Conservation (phyloP, 2,329 filamentous ascomycete species). For the Stagonosporopsis vannaccii region DNA sequence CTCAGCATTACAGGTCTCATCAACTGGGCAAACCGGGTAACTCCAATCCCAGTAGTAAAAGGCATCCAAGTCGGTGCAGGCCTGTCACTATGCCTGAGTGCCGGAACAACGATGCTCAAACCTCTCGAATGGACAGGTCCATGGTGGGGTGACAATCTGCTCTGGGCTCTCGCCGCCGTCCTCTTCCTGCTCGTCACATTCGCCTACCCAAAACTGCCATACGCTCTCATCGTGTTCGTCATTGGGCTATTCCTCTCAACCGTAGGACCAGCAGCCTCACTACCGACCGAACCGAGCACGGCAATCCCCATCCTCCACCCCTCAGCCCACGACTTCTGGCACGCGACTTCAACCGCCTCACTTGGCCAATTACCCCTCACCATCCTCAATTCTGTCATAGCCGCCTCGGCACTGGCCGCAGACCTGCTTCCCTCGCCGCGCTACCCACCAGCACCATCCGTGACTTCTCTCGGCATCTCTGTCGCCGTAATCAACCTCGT, state of each 20-base stretch:
- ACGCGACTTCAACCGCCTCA: slow-evolving; percentile 70
- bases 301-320: slow-evolving; percentile 59
- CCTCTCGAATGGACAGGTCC: slow-evolving; percentile 73
- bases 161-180: slow-evolving; percentile 80
- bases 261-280: slow-evolving; percentile 37
- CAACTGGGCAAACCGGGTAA: slow-evolving; percentile 72
- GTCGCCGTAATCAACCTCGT: slow-evolving; percentile 84
- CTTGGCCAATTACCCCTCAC: slow-evolving; percentile 90
- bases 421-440: slow-evolving; percentile 77
- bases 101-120: slow-evolving; percentile 70
- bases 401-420: slow-evolving; percentile 78
- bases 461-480: slow-evolving; percentile 80
- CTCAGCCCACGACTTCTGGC: slow-evolving; percentile 57
- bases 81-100: slow-evolving; percentile 79
- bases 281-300: slow-evolving; percentile 57
- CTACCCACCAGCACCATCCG: slow-evolving; percentile 64
- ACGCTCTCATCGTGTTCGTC: slow-evolving; percentile 75
- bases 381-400: slow-evolving; percentile 90
- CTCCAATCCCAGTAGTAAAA: slow-evolving; percentile 88
- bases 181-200: slow-evolving; percentile 73
- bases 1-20: slow-evolving; percentile 84
- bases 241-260: slow-evolving; percentile 72
- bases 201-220: slow-evolving; percentile 72
- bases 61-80: slow-evolving; percentile 95
- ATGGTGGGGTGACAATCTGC: slow-evolving; percentile 75